Evolutionary conservation across 2,329 filamentous ascomycete species (phyloP), one percentile per base, ranked within the genome.

Genomic region (Talaromyces piceae): DNA sequence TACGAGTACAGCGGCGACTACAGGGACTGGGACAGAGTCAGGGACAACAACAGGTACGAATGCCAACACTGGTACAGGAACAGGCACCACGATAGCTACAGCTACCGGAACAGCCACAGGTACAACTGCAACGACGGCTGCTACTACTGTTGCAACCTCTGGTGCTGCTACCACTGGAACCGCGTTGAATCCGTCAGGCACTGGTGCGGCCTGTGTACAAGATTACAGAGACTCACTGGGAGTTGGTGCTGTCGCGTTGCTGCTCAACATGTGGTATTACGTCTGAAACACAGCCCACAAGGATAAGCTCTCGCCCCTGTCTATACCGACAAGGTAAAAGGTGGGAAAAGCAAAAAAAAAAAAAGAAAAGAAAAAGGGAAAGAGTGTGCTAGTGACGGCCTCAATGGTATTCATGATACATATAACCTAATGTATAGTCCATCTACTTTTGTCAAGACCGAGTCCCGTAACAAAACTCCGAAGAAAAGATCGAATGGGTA

Each of bases 401-500:
- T 52, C 23, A 37, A 49, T 45, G 39, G 50, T 41, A 45, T 49
- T 52, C 41, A 27, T 49, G 41, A 49, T 49, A 49, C 41, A 43
- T 52, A 45, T 46, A 49, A 51, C n/a, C 31, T 26, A 18, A 23
- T 33, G 8, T 33, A 11, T 18, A 9, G 33, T 11, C 5, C 25
- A 27, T 28, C 43, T 47, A 47, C 45, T 47, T 51, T 20, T 51
- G 26, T 20, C 41, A 20, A 50, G 23, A 27, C 37, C 43, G 50
- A 51, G 30, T 41, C 12, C 45, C 45, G 26, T 47, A 28, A 48
- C 45, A 12, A 18, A 31, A 41, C 50, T 49, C 50, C 50, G 18
- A 37, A 31, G 31, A 45, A 51, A 52, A 51, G 37, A 47, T 41
- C 50, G 47, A 51, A 47, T 47, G 37, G 50, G 50, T 47, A 51